These are phyloP conservation scores for Cudoniella acicularis DNA, from an alignment of 495 filamentous ascomycete genomes.

Conservation along the genomic window DNA sequence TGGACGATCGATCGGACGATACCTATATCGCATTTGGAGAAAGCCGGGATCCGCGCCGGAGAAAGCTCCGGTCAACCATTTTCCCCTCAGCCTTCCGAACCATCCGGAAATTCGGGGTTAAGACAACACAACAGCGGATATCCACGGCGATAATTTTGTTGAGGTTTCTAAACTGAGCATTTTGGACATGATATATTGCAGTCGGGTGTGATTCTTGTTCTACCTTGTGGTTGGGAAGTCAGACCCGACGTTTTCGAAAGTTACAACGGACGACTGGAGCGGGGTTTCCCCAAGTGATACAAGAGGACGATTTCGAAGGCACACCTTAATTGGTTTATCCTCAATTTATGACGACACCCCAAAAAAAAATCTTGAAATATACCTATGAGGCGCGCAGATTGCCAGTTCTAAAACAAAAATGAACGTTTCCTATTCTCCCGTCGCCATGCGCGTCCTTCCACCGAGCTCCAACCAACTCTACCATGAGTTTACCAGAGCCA, in stretches of 20 bases:
- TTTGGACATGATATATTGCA: too few species aligned
- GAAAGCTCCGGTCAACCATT: background rate
- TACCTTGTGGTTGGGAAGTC: background rate
- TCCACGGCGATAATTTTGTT: background rate
- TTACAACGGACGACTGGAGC: background rate
- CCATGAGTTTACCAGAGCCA: conserved; percentile 19
- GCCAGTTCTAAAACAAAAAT: conserved; percentile 7
- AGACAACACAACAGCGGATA: background rate
- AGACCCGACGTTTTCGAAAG: background rate
- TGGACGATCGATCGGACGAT: too few species aligned
- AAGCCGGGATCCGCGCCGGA: background rate
- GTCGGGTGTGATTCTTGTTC: too few species aligned
- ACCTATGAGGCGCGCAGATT: too few species aligned
- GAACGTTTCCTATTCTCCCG: conserved; percentile 25
- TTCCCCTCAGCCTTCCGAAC: background rate
- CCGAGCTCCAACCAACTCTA: conserved; percentile 15
- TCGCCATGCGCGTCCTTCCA: conserved; percentile 5
- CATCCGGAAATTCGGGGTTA: background rate
- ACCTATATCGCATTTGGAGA: too few species aligned
- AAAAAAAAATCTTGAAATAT: too few species aligned
- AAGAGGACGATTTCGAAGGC: background rate
- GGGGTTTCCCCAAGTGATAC: background rate
- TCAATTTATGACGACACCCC: too few species aligned
- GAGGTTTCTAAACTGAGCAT: too few species aligned
- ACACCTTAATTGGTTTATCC: background rate